Conservation (phyloP, 495 filamentous ascomycete species). For the Aspergillus ellipticus region DNA sequence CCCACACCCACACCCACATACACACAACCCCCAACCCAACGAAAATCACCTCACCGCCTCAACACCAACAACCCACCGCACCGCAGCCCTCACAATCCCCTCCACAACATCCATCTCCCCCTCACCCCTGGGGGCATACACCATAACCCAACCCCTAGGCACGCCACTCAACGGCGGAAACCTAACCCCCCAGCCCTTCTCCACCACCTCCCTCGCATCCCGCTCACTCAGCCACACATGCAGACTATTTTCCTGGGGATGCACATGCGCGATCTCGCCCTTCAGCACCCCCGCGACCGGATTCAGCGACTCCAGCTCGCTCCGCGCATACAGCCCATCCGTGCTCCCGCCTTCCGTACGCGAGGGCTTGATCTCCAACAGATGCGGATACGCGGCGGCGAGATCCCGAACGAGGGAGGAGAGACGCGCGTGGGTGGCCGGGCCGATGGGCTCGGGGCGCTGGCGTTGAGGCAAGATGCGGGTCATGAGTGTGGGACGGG, state of each 20-base stretch:
- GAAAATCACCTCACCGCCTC: neutral
- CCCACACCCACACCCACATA: neutral
- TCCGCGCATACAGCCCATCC: neutral
- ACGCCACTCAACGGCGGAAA: neutral
- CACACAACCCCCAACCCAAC: too few relatives aligned
- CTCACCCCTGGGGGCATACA: neutral
- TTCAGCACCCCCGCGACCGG: neutral
- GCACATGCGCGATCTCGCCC: conserved; percentile 1
- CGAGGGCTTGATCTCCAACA: neutral
- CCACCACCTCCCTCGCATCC: neutral
- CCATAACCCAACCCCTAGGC: neutral
- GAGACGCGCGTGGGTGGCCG: neutral
- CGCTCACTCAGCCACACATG: conserved; percentile 1
- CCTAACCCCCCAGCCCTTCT: neutral
- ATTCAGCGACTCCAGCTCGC: neutral
- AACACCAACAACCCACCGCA: neutral
- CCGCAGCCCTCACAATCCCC: neutral
- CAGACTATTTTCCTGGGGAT: neutral
- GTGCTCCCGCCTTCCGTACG: neutral
- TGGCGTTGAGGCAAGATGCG: neutral
- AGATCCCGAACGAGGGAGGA: neutral
- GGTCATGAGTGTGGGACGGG: neutral
- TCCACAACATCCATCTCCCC: neutral
- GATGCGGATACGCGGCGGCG: neutral
- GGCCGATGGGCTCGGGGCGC: neutral